A percentile compares a stretch with the other conserved stretches of the same genome.
These are phyloP conservation scores for Metschnikowia arizonensis DNA, from an alignment of 805 yeast species.

Conservation along the genomic window DNA sequence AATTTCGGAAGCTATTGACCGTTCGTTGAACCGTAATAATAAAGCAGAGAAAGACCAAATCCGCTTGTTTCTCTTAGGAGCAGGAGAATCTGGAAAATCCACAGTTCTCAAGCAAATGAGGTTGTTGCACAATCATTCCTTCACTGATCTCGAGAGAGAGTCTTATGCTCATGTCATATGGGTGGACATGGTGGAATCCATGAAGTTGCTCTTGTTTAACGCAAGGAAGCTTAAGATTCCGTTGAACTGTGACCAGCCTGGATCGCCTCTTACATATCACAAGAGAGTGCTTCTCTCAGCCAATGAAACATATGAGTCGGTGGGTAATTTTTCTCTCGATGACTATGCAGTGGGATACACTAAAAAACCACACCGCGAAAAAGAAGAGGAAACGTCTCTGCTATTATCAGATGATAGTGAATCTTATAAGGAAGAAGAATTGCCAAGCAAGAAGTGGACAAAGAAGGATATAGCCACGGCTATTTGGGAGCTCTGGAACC, in stretches of 20 bases:
- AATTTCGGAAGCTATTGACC: slow-evolving; percentile 63
- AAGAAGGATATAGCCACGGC: slow-evolving; percentile 62
- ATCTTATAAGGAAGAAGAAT: background rate
- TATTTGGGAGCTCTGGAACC: slow-evolving; percentile 61
- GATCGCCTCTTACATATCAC: slow-evolving; percentile 41
- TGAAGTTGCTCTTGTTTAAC: slow-evolving; percentile 71
- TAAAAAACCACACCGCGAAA: slow-evolving; percentile 2
- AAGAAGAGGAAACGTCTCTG: slow-evolving; percentile 6
- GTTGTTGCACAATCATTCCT: slow-evolving; percentile 80
- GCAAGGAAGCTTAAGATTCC: slow-evolving; percentile 63
- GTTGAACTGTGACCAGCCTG: slow-evolving; percentile 59
- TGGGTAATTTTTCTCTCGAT: slow-evolving; percentile 11
- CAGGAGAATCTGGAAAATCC: slow-evolving; percentile 94
- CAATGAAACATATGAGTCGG: slow-evolving; percentile 24
- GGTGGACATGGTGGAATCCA: slow-evolving; percentile 84
- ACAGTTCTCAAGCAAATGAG: slow-evolving; percentile 89
- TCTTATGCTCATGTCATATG: slow-evolving; percentile 87
- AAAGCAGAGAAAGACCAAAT: slow-evolving; percentile 55
- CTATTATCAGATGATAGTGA: slow-evolving; percentile 13
- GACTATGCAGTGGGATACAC: slow-evolving; percentile 18
- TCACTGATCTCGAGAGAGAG: slow-evolving; percentile 68
- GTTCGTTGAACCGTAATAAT: slow-evolving; percentile 48
- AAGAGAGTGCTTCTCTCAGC: slow-evolving; percentile 52
- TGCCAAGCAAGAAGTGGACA: slow-evolving; percentile 23
- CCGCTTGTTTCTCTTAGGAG: slow-evolving; percentile 77